Base-by-base conservation (phyloP, 805 yeast species). In the Barnettozyma sucrosica region DNA sequence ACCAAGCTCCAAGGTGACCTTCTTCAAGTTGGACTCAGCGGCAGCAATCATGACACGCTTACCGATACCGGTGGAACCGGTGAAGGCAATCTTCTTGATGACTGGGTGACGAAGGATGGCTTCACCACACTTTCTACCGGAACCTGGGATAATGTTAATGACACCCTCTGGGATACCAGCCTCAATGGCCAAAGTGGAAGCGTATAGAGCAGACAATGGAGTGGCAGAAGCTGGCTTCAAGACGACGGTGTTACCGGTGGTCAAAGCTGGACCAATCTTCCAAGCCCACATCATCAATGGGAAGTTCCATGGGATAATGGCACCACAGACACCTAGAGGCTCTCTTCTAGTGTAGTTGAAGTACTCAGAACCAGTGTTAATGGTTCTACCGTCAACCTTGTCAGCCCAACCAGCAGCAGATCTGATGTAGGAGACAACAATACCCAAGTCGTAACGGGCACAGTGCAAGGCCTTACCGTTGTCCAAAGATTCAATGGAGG, bases 231-330 rank as follows among this genome's bases (percentile, higher is more conserved):
- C 89, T 36, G 90, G 81, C 67, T 85, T 85, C 63, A 85, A 68
- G 46, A 85, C 80, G 55, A 80, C 71, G 44, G 86, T 79, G 71
- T 83, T 83, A 69, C 89, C 89, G 55, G 89, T 79, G 44, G 85
- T 85, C 59, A 83, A 70, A 52, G 87, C 88, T 41, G 92, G 90
- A 46, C 85, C 88, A 50, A 85, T 71, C 64, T 85, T 85, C 92
- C 92, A 85, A 38, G 85, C 67, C 65, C 81, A 74, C 86, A 85
- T 84, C 72, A 85, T 74, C 54, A 85, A 67, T 58, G 92, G 92
- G 78, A 85, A 85, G 66, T 85, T 85, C 90, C 90, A 85, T 64
- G 92, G 90, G 53, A 85, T 84, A 54, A 85, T 83, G 66, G 83
- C 89, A 55, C 90, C 92, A 71, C 89, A 83, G 36, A 84, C 85